A percentile compares a stretch with the other conserved stretches of the same genome.
Evolutionary conservation across 305 asterid species (phyloP).

Genomic region (Plantago coronopus): DNA sequence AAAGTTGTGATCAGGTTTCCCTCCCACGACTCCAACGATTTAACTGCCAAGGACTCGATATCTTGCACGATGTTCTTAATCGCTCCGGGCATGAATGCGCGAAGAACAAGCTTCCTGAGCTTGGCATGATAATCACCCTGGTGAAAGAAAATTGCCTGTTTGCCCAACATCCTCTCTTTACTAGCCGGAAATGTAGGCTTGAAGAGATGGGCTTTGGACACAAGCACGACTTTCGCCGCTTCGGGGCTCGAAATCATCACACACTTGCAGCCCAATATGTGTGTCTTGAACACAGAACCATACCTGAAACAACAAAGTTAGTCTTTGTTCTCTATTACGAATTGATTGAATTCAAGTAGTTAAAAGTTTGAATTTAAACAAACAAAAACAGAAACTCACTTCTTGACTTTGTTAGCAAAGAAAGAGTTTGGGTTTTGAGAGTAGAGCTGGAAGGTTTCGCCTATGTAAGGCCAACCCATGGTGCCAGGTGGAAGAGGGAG

Average conservation of each 20-base stretch:
- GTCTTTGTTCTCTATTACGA: neutral
- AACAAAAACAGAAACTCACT: too few relatives aligned
- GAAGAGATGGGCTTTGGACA: constrained; percentile 69
- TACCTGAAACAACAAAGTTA: constrained; percentile 36
- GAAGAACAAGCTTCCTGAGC: constrained; percentile 67
- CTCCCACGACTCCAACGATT: constrained; percentile 55
- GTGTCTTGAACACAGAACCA: constrained; percentile 89
- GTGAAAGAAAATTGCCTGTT: constrained; percentile 89
- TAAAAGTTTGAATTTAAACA: too few relatives aligned
- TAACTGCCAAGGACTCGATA: constrained; percentile 49
- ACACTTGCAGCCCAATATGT: constrained; percentile 76
- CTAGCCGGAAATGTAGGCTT: constrained; percentile 97
- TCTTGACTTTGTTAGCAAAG: constrained; percentile 78
- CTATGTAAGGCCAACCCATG: constrained; percentile 89
- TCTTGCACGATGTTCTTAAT: constrained; percentile 59
- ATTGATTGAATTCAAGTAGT: neutral
- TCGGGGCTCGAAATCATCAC: constrained; percentile 94
- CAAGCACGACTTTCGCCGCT: constrained; percentile 73
- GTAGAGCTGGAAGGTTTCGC: constrained; percentile 85
- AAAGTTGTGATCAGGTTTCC: constrained; percentile 65
- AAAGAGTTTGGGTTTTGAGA: constrained; percentile 84
- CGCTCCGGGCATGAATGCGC: constrained; percentile 79
- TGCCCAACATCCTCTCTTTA: constrained; percentile 92
- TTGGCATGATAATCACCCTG: constrained; percentile 80
- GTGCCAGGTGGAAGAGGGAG: constrained; percentile 88